Conservation (phyloP, 2,329 filamentous ascomycete genomes). For the Rhinocladiella similis region DNA sequence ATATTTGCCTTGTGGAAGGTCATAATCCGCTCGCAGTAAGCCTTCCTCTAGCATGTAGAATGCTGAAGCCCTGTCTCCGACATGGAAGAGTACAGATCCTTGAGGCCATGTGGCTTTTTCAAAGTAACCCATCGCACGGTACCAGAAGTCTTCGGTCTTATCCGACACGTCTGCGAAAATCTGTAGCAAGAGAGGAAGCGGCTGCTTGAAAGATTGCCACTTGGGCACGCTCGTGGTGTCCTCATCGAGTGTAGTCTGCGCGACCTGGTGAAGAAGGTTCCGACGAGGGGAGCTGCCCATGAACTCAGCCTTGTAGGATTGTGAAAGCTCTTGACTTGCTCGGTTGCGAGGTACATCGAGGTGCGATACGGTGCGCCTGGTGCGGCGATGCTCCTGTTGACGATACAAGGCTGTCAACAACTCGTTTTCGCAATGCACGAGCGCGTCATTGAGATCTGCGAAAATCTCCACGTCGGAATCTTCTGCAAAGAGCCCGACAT, state of each 20-base stretch:
- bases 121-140: slow-evolving; percentile 75
- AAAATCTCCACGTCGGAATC: slow-evolving; percentile 76
- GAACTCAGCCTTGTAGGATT: slow-evolving; percentile 47
- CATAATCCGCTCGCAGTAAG: slow-evolving; percentile 85
- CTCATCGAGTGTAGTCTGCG: slow-evolving; percentile 70
- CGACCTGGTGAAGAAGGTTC: slow-evolving; percentile 74
- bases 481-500: slow-evolving; percentile 77
- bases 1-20: slow-evolving; percentile 83
- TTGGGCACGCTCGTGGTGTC: slow-evolving; percentile 60
- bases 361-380: slow-evolving; percentile 15
- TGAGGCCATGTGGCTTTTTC: slow-evolving; percentile 64
- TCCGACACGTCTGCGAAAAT: slow-evolving; percentile 88
- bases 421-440: slow-evolving; percentile 94
- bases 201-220: slow-evolving; percentile 87
- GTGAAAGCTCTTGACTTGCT: slow-evolving; percentile 22
- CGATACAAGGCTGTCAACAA: slow-evolving; percentile 78
- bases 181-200: slow-evolving; percentile 86
- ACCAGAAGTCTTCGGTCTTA: slow-evolving; percentile 95
- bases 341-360: slow-evolving; percentile 27
- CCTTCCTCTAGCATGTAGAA: slow-evolving; percentile 92
- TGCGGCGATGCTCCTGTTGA: slow-evolving; percentile 56
- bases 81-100: slow-evolving; percentile 73
- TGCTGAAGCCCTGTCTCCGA: slow-evolving; percentile 73
- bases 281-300: slow-evolving; percentile 75
- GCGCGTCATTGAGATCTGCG: slow-evolving; percentile 84